Conservation (phyloP, 179 eudicot genomes). For the Amaranthus tricolor region DNA sequence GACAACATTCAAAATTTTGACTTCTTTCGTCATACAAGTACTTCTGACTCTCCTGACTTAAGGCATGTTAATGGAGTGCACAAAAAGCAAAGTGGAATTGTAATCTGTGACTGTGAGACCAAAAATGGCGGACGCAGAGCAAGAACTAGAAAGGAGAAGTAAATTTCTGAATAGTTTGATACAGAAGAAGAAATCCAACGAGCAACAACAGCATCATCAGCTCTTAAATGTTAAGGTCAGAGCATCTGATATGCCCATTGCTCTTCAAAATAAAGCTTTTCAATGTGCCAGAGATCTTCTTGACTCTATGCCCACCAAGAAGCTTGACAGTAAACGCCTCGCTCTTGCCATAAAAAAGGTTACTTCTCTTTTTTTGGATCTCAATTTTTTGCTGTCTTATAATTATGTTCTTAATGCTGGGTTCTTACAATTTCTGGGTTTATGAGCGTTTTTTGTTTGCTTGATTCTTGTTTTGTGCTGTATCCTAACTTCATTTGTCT, state of each 20-base stretch:
- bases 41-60: no score
- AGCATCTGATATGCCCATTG: conserved; percentile 73
- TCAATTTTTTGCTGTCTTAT: neutral
- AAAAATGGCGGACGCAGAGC: conserved; percentile 62
- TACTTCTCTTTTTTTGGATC: neutral
- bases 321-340: conserved; percentile 64
- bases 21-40: no score
- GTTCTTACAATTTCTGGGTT: no score
- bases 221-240: conserved; percentile 57
- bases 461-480: no score
- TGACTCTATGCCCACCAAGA: conserved; percentile 54
- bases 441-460: no score
- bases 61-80: neutral
- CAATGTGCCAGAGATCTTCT: conserved; percentile 56
- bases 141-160: conserved; percentile 83
- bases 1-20: no score
- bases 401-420: no score
- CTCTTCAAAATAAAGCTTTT: conserved; percentile 67
- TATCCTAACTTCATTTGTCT: neutral
- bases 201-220: conserved; percentile 46
- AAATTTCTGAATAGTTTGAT: conserved; percentile 70
- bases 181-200: conserved; percentile 60
- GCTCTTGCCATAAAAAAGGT: conserved; percentile 89
- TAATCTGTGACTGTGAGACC: neutral
- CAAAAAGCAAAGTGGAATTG: neutral